Evolutionary conservation across 495 filamentous ascomycete genomes (phyloP).

Genomic region (Mycothermus thermophilus): DNA sequence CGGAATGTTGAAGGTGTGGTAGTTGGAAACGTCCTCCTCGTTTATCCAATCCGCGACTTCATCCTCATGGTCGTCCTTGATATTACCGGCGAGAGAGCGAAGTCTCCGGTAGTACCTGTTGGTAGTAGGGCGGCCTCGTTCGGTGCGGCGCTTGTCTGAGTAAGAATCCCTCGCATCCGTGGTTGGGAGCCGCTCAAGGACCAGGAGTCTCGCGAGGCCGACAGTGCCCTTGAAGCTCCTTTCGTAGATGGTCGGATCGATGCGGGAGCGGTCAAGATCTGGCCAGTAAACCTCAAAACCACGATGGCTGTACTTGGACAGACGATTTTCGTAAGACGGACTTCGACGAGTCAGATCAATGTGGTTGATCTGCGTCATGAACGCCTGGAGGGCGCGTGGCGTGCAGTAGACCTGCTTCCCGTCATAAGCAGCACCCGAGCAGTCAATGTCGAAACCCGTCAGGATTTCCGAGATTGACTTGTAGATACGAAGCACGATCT

Average conservation of each 20-base stretch:
- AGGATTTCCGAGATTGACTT: slow-evolving; percentile 68
- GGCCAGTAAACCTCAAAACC: slow-evolving; percentile 75
- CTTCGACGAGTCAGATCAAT: slow-evolving; percentile 67
- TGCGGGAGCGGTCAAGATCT: slow-evolving; percentile 50
- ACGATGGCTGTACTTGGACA: slow-evolving; percentile 76
- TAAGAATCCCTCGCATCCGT: slow-evolving; percentile 51
- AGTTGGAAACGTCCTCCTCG: slow-evolving; percentile 57
- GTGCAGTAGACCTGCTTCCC: slow-evolving; percentile 60
- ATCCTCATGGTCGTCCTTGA: slow-evolving; percentile 58
- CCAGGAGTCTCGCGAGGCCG: slow-evolving; percentile 63
- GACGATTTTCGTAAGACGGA: slow-evolving; percentile 71
- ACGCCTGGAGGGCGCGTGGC: slow-evolving; percentile 57
- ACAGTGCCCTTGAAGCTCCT: slow-evolving; percentile 57
- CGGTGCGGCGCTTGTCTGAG: slow-evolving; percentile 45
- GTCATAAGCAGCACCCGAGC: slow-evolving; percentile 65
- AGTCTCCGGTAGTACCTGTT: slow-evolving; percentile 15
- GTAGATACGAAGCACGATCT: slow-evolving; percentile 76
- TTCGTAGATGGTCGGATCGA: slow-evolving; percentile 79
- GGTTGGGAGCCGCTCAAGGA: slow-evolving; percentile 64
- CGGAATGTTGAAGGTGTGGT: slow-evolving; percentile 65
- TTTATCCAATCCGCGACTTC: slow-evolving; percentile 73
- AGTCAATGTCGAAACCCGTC: slow-evolving; percentile 77
- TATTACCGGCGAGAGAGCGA: slow-evolving; percentile 37
- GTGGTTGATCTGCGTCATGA: slow-evolving; percentile 64
- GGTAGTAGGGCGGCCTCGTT: slow-evolving; percentile 48